Base-by-base conservation (phyloP, 192 early-diverging fungal genomes). In the Coemansia sp. region DNA sequence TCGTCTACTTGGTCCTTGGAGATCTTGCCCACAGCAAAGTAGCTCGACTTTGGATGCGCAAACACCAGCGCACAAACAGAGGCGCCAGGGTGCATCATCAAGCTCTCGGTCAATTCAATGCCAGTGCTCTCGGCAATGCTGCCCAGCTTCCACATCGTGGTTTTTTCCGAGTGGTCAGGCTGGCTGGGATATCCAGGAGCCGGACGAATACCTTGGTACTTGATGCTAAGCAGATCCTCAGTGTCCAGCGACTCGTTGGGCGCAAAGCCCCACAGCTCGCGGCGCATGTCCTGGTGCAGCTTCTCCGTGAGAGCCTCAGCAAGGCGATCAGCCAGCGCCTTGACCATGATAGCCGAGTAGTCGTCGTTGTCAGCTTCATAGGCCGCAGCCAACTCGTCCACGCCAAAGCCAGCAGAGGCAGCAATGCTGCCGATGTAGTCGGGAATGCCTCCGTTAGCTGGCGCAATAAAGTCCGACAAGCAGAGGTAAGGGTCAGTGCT, bases 1-100 rank as follows among this genome's bases (percentile, higher is more conserved):
- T 92, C 89, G 29, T 78, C 78, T n/a, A 96, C 75, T 81, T 98
- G 96, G 68, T 97, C 96, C 81, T 92, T 92, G 64, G 87, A 88
- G 76, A 98, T 90, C 80, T 98, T 98, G 75, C 96, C 96, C 15
- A 97, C 94, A 6, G 96, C 95, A 90, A 98, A 98, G 83, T 98
- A 98, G 64, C 88, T 88, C 43, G 89, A 86, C 65, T 93, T 80
- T 46, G 88, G 87, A 74, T 96, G 88, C 2, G 88, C 92, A 86
- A 92, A 93, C 55, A 87, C 83, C 46, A 88, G 78, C 44, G 89
- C 94, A 44, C 91, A 92, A 22, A 98, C 96, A 4, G 92, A 89
- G 20, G 96, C 94, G 39, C 93, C 94, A 3, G 96, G 96, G 20
- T 90, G 88, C 96, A 98, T 98, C 66, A 95, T 95, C 79, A 96